Base-by-base conservation (phyloP, 2,329 filamentous ascomycete genomes). In the Cercospora zeae-maydis region DNA sequence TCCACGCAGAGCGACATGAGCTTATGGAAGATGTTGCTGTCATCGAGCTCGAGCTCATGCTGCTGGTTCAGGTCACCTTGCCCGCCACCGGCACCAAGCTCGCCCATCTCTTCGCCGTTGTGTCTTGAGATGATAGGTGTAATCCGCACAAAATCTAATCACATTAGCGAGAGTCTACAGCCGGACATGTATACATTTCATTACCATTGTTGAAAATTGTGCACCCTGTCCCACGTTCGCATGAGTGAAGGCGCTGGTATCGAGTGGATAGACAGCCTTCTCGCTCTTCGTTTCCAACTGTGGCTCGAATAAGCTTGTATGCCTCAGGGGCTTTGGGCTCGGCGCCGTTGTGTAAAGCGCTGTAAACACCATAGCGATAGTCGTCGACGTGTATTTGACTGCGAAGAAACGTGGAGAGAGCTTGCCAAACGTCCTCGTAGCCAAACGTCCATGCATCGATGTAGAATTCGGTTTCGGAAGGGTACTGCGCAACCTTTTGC, bases 401-500 rank as follows among this genome's bases (percentile, higher is more conserved):
- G 5, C 84, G 77, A 0, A 97, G 78, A 10, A 86, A 85, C 21
- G 87, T 84, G 0, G 92, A 88, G 0, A 98, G 77, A 0, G 91
- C 89, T 63, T 92, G 80, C 92, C 92, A 97, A 0, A 96, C 92
- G 58, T 96, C 90, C 74, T 98, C 93, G 66, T 97, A 96, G 0
- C 90, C 91, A 72, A 95, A 95, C 0, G 93, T 97, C 92, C 93
- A 96, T 0, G 92, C 86, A 61, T 92, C 86, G 51, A 98, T 83
- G 74, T 96, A 90, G 71, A 96, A 97, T 0, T 89, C 75, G 0
- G 92, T 96, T 39, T 91, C 85, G 1, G 79, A 65, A 0, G 92
- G 88, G 73, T 93, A 96, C 24, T 78, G 73, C 0, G 78, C 75
- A 5, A 96, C 82, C 67, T 92, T 89, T 4, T 79, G 77, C 1